phyloP scores from a whole-genome alignment of 2,329 filamentous ascomycete species.

The Ceratocystis papillata region DNA sequence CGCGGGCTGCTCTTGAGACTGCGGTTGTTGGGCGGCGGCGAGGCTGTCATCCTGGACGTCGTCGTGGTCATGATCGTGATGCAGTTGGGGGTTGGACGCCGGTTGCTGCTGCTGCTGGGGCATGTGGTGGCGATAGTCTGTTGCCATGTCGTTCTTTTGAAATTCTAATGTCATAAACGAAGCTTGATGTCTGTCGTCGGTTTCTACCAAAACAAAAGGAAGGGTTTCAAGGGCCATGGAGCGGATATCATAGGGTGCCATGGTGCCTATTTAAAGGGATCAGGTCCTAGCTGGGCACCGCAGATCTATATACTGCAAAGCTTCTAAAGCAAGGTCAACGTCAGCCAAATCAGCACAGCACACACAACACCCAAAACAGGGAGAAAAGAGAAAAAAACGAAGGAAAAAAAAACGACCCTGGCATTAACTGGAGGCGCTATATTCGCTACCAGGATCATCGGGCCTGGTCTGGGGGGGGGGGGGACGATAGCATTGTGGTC shows the following conservation, averaged over 20 bases:
- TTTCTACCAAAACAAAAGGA: constrained; percentile 22
- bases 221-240: constrained; percentile 22
- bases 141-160: constrained; percentile 20
- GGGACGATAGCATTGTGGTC: constrained; percentile 17
- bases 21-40: constrained; percentile 5
- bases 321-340: constrained; percentile 20
- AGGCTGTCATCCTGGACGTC: not conserved
- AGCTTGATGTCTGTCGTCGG: constrained; percentile 6
- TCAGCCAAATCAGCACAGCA: constrained; percentile 20
- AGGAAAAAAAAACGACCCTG: constrained; percentile 17
- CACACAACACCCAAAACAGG: not conserved
- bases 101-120: not conserved
- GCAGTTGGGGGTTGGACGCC: constrained; percentile 2
- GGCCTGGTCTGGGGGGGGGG: constrained; percentile 18
- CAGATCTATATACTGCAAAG: constrained; percentile 22
- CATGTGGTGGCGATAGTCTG: not conserved
- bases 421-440: constrained; percentile 20
- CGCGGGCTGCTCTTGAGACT: not conserved
- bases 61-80: not conserved
- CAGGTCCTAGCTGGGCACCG: constrained; percentile 16
- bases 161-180: constrained; percentile 16
- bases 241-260: constrained; percentile 23
- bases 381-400: constrained; percentile 6
- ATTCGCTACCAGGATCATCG: constrained; percentile 20
- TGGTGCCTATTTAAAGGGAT: constrained; percentile 21